phyloP scores from a whole-genome alignment of 73 alveolate genomes.

The Paramecium octaurelia region DNA sequence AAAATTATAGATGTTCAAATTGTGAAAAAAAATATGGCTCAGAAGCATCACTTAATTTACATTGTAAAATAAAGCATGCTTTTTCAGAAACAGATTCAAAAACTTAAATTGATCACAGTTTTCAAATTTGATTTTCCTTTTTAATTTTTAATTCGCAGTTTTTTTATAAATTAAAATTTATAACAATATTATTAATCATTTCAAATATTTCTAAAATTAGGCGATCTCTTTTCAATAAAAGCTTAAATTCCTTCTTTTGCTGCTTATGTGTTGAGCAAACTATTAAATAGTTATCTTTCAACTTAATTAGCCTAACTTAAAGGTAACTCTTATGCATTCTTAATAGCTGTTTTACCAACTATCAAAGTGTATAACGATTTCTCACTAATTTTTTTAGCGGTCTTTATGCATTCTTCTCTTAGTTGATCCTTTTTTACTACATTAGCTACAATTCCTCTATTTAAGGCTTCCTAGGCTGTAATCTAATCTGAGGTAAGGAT shows the following conservation, averaged over 20 bases:
- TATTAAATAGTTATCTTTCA: conserved; percentile 88
- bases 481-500: conserved; percentile 85
- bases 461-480: conserved; percentile 84
- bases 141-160: neutral
- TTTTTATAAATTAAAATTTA: neutral
- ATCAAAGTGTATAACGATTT: conserved; percentile 6
- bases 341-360: conserved; percentile 87
- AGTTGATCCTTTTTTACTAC: conserved; percentile 74
- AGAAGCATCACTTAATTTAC: conserved; percentile 53
- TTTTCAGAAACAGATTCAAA: conserved; percentile 25
- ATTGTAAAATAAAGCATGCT: conserved; percentile 43
- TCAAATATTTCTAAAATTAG: conserved; percentile 82
- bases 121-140: conserved; percentile 24
- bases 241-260: conserved; percentile 90
- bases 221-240: conserved; percentile 93
- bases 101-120: neutral
- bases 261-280: conserved; percentile 82
- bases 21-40: conserved; percentile 53
- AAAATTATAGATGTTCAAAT: conserved; percentile 9
- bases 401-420: conserved; percentile 78
- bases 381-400: conserved; percentile 70
- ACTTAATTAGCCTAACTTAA: conserved; percentile 78
- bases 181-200: neutral
- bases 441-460: conserved; percentile 84
- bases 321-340: conserved; percentile 87